Base-by-base conservation (phyloP, 139 green algal genomes). In the Haematococcus lacustris region DNA sequence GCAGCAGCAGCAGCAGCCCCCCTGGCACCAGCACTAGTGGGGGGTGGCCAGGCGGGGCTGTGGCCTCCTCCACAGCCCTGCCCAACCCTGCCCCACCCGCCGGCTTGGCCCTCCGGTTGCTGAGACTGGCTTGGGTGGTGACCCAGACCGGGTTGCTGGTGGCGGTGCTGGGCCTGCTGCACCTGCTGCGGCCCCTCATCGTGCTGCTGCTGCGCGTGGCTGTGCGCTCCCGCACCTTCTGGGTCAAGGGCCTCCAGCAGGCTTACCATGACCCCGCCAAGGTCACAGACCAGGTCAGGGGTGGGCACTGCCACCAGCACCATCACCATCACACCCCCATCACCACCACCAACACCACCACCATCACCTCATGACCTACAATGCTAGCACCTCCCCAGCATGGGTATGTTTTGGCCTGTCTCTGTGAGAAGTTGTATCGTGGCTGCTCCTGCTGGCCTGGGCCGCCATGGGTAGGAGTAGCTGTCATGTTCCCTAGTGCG, bases 191-290 rank as follows among this genome's bases (percentile, higher is more conserved):
- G 34, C 89, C 85, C 0, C 3, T 86, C 25, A 77, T 93, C 26
- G 65, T 91, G 39, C 41, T 88, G 51, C 39, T 85, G 66, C 87
- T 96, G 75, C 77, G 89, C 30, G 37, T 57, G 30, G 47, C 86
- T 26, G 82, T 96, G 25, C 84, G 89, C 1, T 79, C 68, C 0
- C 69, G 83, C 0, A 67, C 59, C 1, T 96, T 95, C 75, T 96
- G 91, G 91, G 38, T 68, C 13, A 78, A 70, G 33, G 78, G 78
- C 41, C 65, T 83, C 68, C 53, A 74, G 75, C 57, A 73, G 63
- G 83, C 83, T 0, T 86, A 85, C 79, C 82, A 84, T 63, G 71
- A 86, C 66, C 51, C 75, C 35, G 35, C 33, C 40, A 72, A 73
- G 63, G 61, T 85, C 5, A 73, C 39, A 2, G 63, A 61, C 7